Conservation (phyloP, 116 monocot species). For the Iris pallida region DNA sequence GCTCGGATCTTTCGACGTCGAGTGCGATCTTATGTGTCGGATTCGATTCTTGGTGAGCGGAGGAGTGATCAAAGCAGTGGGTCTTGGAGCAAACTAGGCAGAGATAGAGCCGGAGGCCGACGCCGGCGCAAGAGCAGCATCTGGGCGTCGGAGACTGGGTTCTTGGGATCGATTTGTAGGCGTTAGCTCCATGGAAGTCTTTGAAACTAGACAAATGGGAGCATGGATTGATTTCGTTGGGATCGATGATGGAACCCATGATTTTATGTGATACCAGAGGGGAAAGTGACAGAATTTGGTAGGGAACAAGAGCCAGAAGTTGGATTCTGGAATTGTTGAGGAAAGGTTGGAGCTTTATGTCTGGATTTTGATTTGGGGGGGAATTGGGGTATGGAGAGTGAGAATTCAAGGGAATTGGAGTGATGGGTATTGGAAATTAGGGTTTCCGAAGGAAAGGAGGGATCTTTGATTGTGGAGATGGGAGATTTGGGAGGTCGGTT, state of each 20-base stretch:
- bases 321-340: too few species aligned
- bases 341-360: too few species aligned
- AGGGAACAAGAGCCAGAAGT: too few species aligned
- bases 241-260: conserved; percentile 19
- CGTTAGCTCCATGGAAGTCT: conserved; percentile 20
- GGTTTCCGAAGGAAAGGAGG: too few species aligned
- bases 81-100: conserved; percentile 56
- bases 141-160: conserved; percentile 13
- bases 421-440: too few species aligned
- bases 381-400: too few species aligned
- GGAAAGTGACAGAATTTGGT: too few species aligned
- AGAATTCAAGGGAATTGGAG: too few species aligned
- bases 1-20: conserved; percentile 65
- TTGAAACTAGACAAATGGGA: conserved; percentile 40
- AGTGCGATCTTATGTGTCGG: conserved; percentile 53
- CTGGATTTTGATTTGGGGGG: too few species aligned
- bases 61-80: conserved; percentile 37
- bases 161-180: conserved; percentile 26
- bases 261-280: background rate
- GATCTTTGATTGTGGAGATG: too few species aligned
- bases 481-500: too few species aligned
- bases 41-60: conserved; percentile 17
- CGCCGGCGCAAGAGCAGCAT: conserved; percentile 29
- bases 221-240: conserved; percentile 29
- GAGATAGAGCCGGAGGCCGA: conserved; percentile 27